Evolutionary conservation across 257 asterid genomes (phyloP).

Genomic region (Nicotiana noctiflora): DNA sequence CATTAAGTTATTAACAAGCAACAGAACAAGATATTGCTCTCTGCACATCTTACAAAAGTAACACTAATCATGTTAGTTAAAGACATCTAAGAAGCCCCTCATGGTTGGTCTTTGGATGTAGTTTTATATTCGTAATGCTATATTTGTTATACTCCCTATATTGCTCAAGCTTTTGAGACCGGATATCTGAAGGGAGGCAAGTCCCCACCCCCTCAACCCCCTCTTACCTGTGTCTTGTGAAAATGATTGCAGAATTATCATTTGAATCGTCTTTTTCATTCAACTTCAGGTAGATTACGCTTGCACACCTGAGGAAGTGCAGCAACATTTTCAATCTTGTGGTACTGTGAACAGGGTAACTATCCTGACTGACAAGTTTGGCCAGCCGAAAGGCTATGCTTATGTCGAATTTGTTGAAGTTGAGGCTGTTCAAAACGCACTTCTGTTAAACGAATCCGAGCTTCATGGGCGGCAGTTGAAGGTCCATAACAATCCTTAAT

Average conservation of each 20-base stretch:
- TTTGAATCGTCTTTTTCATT: background rate
- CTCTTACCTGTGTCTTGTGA: background rate
- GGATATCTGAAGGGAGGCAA: background rate
- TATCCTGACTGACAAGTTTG: slow-evolving; percentile 39
- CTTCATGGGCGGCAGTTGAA: slow-evolving; percentile 47
- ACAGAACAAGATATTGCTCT: background rate
- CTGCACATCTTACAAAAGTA: background rate
- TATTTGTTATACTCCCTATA: background rate
- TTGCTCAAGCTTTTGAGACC: background rate
- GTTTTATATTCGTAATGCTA: background rate
- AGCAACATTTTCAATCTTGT: slow-evolving; percentile 46
- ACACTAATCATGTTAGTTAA: background rate
- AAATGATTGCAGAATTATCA: background rate
- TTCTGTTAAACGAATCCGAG: slow-evolving; percentile 34
- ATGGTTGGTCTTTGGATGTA: background rate
- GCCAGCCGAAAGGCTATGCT: slow-evolving; percentile 51
- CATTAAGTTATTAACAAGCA: background rate
- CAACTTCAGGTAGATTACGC: slow-evolving; percentile 41
- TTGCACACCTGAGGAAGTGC: slow-evolving; percentile 51
- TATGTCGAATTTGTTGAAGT: slow-evolving; percentile 44
- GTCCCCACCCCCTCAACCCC: background rate
- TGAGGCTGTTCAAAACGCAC: slow-evolving; percentile 45
- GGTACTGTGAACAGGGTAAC: slow-evolving; percentile 52
- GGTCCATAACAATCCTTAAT: slow-evolving; percentile 25
- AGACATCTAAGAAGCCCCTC: background rate